Evolutionary conservation across 2,329 filamentous ascomycete genomes (phyloP).

Genomic region (Calonectria leucothoes): DNA sequence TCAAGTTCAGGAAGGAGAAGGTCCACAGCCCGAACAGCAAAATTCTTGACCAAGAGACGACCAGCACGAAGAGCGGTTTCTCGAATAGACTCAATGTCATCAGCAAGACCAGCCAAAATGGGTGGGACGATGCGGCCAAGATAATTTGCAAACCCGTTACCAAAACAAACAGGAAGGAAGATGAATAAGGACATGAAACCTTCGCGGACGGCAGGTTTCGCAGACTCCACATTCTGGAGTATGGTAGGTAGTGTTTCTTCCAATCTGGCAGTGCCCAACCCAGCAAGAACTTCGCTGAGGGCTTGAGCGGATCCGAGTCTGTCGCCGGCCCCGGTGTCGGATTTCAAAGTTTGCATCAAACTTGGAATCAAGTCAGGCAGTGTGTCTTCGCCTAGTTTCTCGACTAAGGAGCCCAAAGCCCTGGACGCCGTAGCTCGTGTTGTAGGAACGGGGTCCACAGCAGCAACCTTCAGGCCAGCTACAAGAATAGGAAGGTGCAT

Average conservation of each 20-base stretch:
- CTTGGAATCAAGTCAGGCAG: conserved; percentile 97
- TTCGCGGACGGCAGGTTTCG: conserved; percentile 90
- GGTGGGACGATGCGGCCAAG: conserved; percentile 95
- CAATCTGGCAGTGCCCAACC: conserved; percentile 88
- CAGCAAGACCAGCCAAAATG: conserved; percentile 92
- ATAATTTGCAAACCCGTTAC: conserved; percentile 97
- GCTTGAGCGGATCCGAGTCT: conserved; percentile 96
- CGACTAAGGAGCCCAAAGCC: conserved; percentile 93
- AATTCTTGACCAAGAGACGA: conserved; percentile 96
- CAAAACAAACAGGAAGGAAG: conserved; percentile 98
- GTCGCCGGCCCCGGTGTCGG: conserved; percentile 95
- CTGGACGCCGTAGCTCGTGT: conserved; percentile 97
- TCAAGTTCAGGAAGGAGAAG: conserved; percentile 94
- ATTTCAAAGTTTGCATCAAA: conserved; percentile 97
- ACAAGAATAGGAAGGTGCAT: conserved; percentile 93
- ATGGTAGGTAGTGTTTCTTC: conserved; percentile 98
- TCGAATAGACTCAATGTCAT: conserved; percentile 95
- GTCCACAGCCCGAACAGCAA: conserved; percentile 94
- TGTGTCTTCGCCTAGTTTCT: conserved; percentile 97
- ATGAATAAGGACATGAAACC: conserved; percentile 99
- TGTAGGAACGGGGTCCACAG: conserved; percentile 95
- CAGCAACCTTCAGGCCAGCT: conserved; percentile 86
- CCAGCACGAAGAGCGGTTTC: conserved; percentile 96
- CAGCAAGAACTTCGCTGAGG: conserved; percentile 94
- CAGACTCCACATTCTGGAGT: conserved; percentile 92